Conservation (phyloP, 2,329 filamentous ascomycete species). For the Gyromitra esculenta region DNA sequence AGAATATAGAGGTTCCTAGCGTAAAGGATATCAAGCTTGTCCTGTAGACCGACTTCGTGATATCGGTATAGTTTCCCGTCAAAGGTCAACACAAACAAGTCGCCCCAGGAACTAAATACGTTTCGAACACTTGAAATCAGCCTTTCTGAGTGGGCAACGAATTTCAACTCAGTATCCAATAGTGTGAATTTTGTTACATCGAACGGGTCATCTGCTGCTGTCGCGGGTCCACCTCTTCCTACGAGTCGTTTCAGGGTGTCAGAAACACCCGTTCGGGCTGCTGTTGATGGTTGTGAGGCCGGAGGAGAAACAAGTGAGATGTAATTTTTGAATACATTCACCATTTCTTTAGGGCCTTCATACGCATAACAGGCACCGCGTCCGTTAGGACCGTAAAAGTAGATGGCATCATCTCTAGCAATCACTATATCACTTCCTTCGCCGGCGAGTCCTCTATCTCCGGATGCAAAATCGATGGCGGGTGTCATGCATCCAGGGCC, state of each 20-base stretch:
- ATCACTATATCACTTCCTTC: constrained; percentile 79
- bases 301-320: constrained; percentile 85
- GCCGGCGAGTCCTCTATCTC: constrained; percentile 64
- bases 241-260: constrained; percentile 76
- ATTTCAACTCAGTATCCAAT: constrained; percentile 88
- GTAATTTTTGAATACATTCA: constrained; percentile 84
- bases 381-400: constrained; percentile 87
- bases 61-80: constrained; percentile 91
- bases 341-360: constrained; percentile 85
- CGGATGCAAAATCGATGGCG: constrained; percentile 65
- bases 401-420: constrained; percentile 93
- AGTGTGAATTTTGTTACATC: constrained; percentile 88
- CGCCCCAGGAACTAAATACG: constrained; percentile 87
- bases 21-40: constrained; percentile 92
- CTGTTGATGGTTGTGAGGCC: constrained; percentile 62
- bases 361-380: constrained; percentile 89
- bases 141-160: constrained; percentile 88
- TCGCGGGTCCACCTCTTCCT: constrained; percentile 70
- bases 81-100: constrained; percentile 86
- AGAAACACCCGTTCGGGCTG: constrained; percentile 59
- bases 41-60: constrained; percentile 87
- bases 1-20: constrained; percentile 91
- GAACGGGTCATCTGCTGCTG: constrained; percentile 74
- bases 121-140: constrained; percentile 81
- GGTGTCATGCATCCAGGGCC: constrained; percentile 94